Conservation (phyloP, 768 basidiomycete genomes). For the Imleria badia region DNA sequence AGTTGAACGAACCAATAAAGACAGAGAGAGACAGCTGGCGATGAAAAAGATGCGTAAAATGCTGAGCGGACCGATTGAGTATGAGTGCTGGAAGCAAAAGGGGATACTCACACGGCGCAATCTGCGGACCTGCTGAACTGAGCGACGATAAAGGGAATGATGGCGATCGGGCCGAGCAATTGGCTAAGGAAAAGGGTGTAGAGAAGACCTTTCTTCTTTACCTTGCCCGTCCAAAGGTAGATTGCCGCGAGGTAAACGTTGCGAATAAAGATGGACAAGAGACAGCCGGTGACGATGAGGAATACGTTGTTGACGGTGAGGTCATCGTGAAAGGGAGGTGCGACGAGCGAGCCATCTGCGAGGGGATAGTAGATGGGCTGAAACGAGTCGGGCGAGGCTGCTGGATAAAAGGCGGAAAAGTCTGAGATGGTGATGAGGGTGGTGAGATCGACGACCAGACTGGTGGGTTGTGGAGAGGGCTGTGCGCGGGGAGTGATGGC, state of each 20-base stretch:
- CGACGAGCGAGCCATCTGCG: slow-evolving; percentile 5
- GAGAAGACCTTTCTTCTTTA: slow-evolving; percentile 60
- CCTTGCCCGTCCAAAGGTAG: slow-evolving; percentile 53
- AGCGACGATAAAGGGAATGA: slow-evolving; percentile 45
- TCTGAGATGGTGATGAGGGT: not conserved
- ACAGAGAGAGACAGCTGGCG: slow-evolving; percentile 34
- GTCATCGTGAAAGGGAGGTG: not conserved
- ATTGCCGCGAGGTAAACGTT: slow-evolving; percentile 30
- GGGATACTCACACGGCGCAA: not conserved
- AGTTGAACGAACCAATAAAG: slow-evolving; percentile 37
- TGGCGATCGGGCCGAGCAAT: slow-evolving; percentile 44
- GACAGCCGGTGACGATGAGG: not conserved
- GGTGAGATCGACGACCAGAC: not conserved
- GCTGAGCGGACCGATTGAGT: slow-evolving; percentile 20
- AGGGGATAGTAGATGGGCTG: not conserved
- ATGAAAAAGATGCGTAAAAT: slow-evolving; percentile 34
- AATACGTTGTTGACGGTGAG: not conserved
- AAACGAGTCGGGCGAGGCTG: not conserved
- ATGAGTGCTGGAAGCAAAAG: not conserved
- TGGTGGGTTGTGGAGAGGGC: not conserved
- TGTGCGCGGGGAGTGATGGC: not conserved
- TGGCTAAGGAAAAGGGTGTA: slow-evolving; percentile 28
- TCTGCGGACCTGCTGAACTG: slow-evolving; percentile 37
- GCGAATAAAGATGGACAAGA: slow-evolving; percentile 5
- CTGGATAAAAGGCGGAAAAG: not conserved